A percentile compares a stretch with the other conserved stretches of the same genome.
These are phyloP conservation scores for Zalaria sp. DNA, from an alignment of 2,329 filamentous ascomycete species.

Conservation along the genomic window DNA sequence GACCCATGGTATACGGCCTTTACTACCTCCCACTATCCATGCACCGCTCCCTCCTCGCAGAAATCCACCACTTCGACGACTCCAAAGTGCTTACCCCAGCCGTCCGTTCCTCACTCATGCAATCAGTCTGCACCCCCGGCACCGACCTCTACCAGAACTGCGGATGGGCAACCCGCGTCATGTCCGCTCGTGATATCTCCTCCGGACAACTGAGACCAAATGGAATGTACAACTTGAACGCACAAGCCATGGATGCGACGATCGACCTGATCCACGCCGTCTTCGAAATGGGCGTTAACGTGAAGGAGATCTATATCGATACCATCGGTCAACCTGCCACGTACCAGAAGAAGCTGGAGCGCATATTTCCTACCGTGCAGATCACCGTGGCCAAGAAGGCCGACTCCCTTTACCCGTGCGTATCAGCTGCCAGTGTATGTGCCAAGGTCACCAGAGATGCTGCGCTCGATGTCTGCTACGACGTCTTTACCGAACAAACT, in stretches of 20 bases:
- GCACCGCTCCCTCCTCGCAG: constrained; percentile 59
- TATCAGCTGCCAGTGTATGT: constrained; percentile 85
- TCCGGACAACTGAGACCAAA: constrained; percentile 58
- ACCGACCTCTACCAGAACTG: constrained; percentile 47
- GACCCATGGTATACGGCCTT: constrained; percentile 52
- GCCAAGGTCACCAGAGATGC: constrained; percentile 93
- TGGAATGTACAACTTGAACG: constrained; percentile 75
- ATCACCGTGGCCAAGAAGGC: constrained; percentile 55
- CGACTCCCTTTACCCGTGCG: constrained; percentile 81
- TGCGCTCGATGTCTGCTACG: constrained; percentile 67
- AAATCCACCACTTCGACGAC: constrained; percentile 80
- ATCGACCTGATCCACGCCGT: constrained; percentile 68
- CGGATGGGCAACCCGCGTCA: constrained; percentile 70
- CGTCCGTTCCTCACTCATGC: constrained; percentile 62
- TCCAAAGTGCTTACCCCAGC: constrained; percentile 76
- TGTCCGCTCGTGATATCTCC: constrained; percentile 74
- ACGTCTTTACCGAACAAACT: constrained; percentile 29
- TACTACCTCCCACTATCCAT: constrained; percentile 57
- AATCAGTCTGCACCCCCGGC: constrained; percentile 52
- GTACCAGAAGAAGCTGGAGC: constrained; percentile 75
- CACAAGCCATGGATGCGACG: constrained; percentile 88
- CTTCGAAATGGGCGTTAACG: constrained; percentile 62
- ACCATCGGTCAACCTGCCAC: constrained; percentile 72
- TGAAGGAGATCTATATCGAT: constrained; percentile 86
- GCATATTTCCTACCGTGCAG: constrained; percentile 58